Conservation (phyloP, 129 eudicot genomes). For the Chrysanthemum makinoi region DNA sequence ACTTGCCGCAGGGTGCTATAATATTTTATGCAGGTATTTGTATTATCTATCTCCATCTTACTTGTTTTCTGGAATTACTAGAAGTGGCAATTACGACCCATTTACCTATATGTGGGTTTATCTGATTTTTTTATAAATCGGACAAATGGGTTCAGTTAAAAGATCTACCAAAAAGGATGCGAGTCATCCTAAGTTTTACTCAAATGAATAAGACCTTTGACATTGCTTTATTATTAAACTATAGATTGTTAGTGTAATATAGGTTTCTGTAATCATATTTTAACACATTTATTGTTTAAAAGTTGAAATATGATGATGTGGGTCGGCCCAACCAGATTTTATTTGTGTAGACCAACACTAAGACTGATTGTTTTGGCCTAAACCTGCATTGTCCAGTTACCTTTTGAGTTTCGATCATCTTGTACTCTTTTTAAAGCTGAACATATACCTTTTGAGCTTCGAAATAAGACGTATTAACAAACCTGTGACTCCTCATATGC, state of each 20-base stretch:
- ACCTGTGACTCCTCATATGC: neutral
- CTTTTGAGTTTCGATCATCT: neutral
- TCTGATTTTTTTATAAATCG: neutral
- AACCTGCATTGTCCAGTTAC: neutral
- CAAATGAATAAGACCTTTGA: neutral
- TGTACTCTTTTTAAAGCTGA: neutral
- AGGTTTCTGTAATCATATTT: neutral
- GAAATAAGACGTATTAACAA: neutral
- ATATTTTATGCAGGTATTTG: constrained; percentile 60
- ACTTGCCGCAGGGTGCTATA: constrained; percentile 59
- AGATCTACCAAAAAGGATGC: neutral
- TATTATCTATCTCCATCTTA: neutral
- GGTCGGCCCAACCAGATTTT: neutral
- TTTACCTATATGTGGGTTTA: neutral
- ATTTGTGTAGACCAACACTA: neutral
- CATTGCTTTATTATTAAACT: neutral
- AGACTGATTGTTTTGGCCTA: neutral
- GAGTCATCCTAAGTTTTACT: neutral
- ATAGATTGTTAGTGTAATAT: neutral
- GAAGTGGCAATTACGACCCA: neutral
- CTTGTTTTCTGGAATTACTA: neutral
- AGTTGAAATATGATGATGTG: neutral
- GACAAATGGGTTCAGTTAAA: neutral
- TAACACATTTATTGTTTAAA: neutral
- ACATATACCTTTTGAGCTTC: neutral